These are phyloP conservation scores for Colletotrichum liriopes DNA, from an alignment of 2,329 filamentous ascomycete genomes.

Conservation along the genomic window DNA sequence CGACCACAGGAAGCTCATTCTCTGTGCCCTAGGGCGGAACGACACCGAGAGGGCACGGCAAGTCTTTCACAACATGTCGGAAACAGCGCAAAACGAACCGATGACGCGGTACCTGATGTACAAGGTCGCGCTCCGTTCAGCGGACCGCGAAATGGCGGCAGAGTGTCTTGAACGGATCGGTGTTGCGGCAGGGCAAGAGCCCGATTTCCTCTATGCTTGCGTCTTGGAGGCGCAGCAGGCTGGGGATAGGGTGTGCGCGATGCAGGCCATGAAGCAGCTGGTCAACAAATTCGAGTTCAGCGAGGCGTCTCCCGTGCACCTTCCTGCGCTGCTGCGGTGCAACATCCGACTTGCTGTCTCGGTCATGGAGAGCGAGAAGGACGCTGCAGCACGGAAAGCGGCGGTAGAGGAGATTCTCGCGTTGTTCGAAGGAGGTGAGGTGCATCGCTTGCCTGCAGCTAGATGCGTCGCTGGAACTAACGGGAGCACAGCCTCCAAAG, in stretches of 20 bases:
- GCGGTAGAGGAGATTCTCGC: slow-evolving; percentile 67
- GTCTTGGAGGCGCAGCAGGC: slow-evolving; percentile 81
- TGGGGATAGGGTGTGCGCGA: slow-evolving; percentile 73
- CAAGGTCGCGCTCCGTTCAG: slow-evolving; percentile 75
- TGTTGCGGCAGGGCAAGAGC: slow-evolving; percentile 65
- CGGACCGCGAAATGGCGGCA: slow-evolving; percentile 71
- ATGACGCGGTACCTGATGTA: slow-evolving; percentile 83
- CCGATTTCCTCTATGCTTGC: slow-evolving; percentile 83
- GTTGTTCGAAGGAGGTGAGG: slow-evolving; percentile 61
- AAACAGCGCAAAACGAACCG: slow-evolving; percentile 70
- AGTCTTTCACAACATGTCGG: slow-evolving; percentile 72
- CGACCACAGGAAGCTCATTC: slow-evolving; percentile 76
- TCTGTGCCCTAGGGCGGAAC: slow-evolving; percentile 75
- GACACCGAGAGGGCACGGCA: slow-evolving; percentile 69
- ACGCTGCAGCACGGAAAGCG: not conserved
- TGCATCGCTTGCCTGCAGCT: not conserved
- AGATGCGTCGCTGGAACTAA: slow-evolving; percentile 6
- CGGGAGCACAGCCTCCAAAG: slow-evolving; percentile 56
- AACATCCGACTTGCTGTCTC: slow-evolving; percentile 66
- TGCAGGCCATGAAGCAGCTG: slow-evolving; percentile 55
- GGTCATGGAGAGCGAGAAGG: slow-evolving; percentile 52
- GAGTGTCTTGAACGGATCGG: slow-evolving; percentile 76
- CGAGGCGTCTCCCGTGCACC: slow-evolving; percentile 46
- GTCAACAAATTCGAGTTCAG: slow-evolving; percentile 48
- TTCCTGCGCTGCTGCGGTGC: slow-evolving; percentile 62